A percentile compares a stretch with the other conserved stretches of the same genome.
phyloP scores from a whole-genome alignment of 2,329 filamentous ascomycete species.

The Verticillium zaregamsianum region DNA sequence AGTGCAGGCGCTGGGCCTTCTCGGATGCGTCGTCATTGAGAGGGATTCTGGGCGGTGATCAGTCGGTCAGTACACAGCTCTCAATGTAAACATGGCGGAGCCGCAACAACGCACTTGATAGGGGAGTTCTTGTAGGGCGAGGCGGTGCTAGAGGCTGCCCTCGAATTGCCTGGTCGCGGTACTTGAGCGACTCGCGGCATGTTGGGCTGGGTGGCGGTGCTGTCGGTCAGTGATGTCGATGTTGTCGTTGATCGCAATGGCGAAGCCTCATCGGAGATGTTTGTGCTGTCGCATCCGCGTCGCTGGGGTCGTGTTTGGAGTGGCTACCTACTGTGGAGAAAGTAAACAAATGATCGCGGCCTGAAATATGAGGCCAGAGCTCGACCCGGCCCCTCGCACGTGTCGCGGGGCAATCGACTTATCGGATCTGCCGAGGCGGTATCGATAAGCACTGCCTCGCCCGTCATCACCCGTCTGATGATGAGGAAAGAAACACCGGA shows the following conservation, averaged over 20 bases:
- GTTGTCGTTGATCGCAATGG: constrained; percentile 13
- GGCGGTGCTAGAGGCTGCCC: constrained; percentile 41
- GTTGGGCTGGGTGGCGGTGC: neutral
- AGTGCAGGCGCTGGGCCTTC: constrained; percentile 82
- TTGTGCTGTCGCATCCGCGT: constrained; percentile 9
- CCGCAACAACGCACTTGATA: constrained; percentile 43
- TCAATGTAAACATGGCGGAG: neutral
- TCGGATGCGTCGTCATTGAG: constrained; percentile 94
- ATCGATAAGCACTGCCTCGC: neutral
- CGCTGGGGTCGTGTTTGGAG: constrained; percentile 2
- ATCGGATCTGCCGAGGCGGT: neutral
- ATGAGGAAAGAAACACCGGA: neutral
- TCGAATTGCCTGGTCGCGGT: constrained; percentile 44
- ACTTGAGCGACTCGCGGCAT: constrained; percentile 58
- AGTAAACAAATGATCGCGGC: constrained; percentile 19
- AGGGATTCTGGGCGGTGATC: constrained; percentile 62
- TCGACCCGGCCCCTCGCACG: neutral
- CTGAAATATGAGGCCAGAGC: neutral
- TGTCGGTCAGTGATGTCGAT: constrained; percentile 16
- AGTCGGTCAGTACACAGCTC: neutral
- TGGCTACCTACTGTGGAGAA: constrained; percentile 7
- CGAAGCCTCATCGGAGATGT: neutral
- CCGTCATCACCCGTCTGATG: neutral
- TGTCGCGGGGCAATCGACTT: neutral
- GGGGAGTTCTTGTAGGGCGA: constrained; percentile 56